Evolutionary conservation across 1,139 yeast genomes (phyloP), one percentile per base, ranked within the genome.

Genomic region (Suhomyces bribrorum): DNA sequence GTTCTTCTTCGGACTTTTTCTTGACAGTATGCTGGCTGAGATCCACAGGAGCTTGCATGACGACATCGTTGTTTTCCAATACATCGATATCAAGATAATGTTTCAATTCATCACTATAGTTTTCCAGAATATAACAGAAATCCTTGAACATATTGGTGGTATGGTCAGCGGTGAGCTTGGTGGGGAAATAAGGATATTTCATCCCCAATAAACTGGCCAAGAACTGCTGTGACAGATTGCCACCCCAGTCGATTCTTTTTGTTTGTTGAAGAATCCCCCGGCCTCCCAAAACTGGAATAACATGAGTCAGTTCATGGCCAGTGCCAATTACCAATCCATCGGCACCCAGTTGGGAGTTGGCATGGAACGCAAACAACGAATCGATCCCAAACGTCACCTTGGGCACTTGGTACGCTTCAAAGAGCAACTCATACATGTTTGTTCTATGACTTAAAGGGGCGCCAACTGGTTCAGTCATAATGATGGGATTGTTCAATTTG

Each of bases 171-270:
- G 81, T 73, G 38, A 92, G 64, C 49, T 81, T 84, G 2, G 86
- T 66, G 3, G 98, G 97, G 57, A 89, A 92, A 51, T 83, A 83
- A 0, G 98, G 98, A 61, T 94, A 94, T 56, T 94, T 94, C 54
- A 94, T 69, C 1, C 82, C 73, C 34, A 94, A 63, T 24, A 86
- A 70, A 48, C 72, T 76, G 43, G 75, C 77, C 57, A 92, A 61
- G 50, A 74, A 90, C 34, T 75, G 79, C 24, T 76, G 79, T 2
- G 90, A 76, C 38, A 79, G 86, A 44, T 79, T 77, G 6, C 97
- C 97, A 40, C 97, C 98, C 87, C 94, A 88, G 55, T 88, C 90
- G 31, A 94, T 79, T 52, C 97, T 70, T 53, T 88, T 90, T 2
- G 92, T 72, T 44, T 83, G 84, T 32, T 76, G 66, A 37, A 88